Base-by-base conservation (phyloP, 805 yeast species). In the Candida palmyrensis region DNA sequence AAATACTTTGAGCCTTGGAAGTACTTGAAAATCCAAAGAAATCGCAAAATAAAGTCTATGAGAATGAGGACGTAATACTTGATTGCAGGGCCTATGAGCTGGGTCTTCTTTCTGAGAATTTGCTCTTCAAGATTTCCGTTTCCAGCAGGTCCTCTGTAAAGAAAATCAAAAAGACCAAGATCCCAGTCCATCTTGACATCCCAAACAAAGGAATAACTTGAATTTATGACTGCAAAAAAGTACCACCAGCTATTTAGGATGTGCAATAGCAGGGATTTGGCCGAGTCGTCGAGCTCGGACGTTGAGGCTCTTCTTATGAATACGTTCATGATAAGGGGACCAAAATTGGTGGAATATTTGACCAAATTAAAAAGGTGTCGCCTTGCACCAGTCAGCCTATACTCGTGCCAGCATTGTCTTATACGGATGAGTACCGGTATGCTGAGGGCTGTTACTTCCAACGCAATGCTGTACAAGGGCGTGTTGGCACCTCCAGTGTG, bases 161-260 rank as follows among this genome's bases (percentile, higher is more conserved):
- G 24, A 3, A 39, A 40, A 28, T 64, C 66, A 46, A 82, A 65
- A 6, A 82, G 47, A 8, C 72, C 71, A 30, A 87, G 66, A 27
- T 78, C 77, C 98, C 98, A 92, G 61, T 92, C 99, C 71, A 77
- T 76, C 32, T 72, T 71, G 9, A 90, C 57, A 55, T 92, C 99
- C 99, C 99, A 92, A 35, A 76, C 61, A 39, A 86, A 83, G 11
- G 95, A 73, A 54, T 83, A 92, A 0, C 75, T 47, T 0, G 97
- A 82, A 51, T 84, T 87, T 25, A 83, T 47, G 1, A 79, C 48
- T 3, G 68, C 59, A 4, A 57, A 48, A 2, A 66, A 25, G 35
- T 64, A 66, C 79, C 79, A 74, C 47, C 63, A 51, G 2, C 43
- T 32, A 37, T 67, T 56, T 5, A 63, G 45, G 2, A 6, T 13